These are phyloP conservation scores for Carex scoparia DNA, from an alignment of 176 grass and related monocot genomes.

Conservation along the genomic window DNA sequence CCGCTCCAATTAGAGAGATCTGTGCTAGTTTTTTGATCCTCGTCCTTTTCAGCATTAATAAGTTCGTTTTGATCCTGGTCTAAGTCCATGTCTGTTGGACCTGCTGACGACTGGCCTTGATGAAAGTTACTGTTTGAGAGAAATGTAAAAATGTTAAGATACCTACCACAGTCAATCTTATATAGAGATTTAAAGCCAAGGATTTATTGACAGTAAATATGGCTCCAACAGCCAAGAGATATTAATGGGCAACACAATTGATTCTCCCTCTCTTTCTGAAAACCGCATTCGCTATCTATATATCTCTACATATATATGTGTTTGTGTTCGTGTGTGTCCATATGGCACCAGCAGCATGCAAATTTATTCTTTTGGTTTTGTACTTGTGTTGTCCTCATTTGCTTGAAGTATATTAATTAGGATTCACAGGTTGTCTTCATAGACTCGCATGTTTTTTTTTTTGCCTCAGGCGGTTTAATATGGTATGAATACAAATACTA, in stretches of 20 bases:
- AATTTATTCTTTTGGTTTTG: neutral
- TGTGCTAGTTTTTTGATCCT: conserved; percentile 30
- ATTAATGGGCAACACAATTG: neutral
- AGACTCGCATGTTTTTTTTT: neutral
- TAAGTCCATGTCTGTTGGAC: conserved; percentile 65
- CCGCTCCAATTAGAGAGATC: conserved; percentile 47
- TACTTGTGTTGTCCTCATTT: neutral
- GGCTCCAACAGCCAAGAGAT: neutral
- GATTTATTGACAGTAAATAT: neutral
- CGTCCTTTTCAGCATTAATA: conserved; percentile 41
- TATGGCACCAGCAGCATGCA: neutral
- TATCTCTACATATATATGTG: too few relatives aligned
- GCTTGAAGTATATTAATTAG: neutral
- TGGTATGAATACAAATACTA: neutral
- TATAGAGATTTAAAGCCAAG: neutral
- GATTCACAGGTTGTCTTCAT: neutral
- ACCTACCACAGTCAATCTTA: neutral
- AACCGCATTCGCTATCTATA: too few relatives aligned
- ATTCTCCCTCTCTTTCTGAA: neutral
- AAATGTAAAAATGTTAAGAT: conserved; percentile 27
- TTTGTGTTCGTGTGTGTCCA: neutral
- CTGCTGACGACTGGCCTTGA: conserved; percentile 41
- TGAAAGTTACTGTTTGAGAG: conserved; percentile 44
- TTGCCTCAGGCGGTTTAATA: neutral
- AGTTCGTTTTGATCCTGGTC: conserved; percentile 50